Evolutionary conservation across 371 early-diverging fungal genomes (phyloP).

Genomic region (Mucor irregularis): DNA sequence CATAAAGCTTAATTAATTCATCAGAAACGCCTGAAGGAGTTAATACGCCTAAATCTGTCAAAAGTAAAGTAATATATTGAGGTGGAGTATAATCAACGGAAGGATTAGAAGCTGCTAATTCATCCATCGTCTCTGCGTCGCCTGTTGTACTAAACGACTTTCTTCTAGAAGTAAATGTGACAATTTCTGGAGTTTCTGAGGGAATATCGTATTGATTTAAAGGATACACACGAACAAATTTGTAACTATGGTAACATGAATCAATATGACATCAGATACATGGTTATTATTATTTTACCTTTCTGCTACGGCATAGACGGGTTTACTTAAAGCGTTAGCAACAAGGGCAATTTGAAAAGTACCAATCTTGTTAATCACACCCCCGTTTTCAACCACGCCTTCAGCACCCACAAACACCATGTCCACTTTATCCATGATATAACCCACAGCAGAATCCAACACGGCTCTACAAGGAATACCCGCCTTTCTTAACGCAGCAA

Average conservation of each 20-base stretch:
- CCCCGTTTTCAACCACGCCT: constrained; percentile 97
- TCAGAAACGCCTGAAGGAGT: constrained; percentile 93
- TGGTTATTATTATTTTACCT: constrained; percentile 53
- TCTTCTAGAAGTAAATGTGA: constrained; percentile 57
- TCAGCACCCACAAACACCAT: constrained; percentile 97
- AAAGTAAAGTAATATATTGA: constrained; percentile 83
- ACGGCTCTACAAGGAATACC: constrained; percentile 89
- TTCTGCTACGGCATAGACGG: constrained; percentile 95
- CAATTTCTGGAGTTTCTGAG: constrained; percentile 63
- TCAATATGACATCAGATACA: not conserved
- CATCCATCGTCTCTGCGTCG: constrained; percentile 43
- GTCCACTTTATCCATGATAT: constrained; percentile 91
- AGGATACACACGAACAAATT: constrained; percentile 92
- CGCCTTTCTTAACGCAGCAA: constrained; percentile 67
- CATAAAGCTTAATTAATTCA: constrained; percentile 85
- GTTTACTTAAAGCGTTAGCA: constrained; percentile 90
- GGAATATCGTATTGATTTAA: constrained; percentile 87
- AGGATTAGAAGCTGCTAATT: constrained; percentile 66
- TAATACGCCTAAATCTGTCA: constrained; percentile 93
- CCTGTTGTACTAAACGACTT: constrained; percentile 32
- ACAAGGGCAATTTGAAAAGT: constrained; percentile 94
- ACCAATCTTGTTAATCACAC: constrained; percentile 93
- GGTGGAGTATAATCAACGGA: constrained; percentile 96
- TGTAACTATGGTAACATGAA: constrained; percentile 70
- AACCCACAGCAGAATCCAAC: constrained; percentile 92